Evolutionary conservation across 306 rosid genomes (phyloP).

Genomic region (Trifolium subterraneum): DNA sequence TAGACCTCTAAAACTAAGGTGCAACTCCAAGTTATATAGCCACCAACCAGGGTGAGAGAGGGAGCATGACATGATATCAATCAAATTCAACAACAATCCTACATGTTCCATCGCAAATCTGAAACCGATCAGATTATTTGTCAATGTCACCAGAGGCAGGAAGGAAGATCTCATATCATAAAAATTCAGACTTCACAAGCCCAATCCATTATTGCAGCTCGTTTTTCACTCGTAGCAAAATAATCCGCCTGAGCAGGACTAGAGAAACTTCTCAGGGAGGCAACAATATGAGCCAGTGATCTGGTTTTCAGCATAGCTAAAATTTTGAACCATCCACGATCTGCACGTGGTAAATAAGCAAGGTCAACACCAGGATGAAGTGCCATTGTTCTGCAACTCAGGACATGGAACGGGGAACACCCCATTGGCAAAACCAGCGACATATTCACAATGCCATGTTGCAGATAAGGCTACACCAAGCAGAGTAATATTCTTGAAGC

Average conservation of each 20-base stretch:
- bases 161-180: slow-evolving; percentile 3
- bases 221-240: slow-evolving; percentile 1
- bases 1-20: slow-evolving; percentile 32
- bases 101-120: slow-evolving; percentile 33
- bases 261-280: slow-evolving; percentile 23
- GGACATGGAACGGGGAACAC: slow-evolving; percentile 84
- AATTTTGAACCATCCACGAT: slow-evolving; percentile 20
- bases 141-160: slow-evolving; percentile 24
- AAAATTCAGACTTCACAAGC: slow-evolving; percentile 28
- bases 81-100: slow-evolving; percentile 29
- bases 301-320: neutral
- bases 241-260: slow-evolving; percentile 32
- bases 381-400: slow-evolving; percentile 54
- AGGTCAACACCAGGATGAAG: slow-evolving; percentile 56
- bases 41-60: slow-evolving; percentile 4
- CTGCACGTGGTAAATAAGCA: slow-evolving; percentile 27
- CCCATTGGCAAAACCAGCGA: slow-evolving; percentile 67
- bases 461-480: slow-evolving; percentile 58
- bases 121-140: slow-evolving; percentile 19
- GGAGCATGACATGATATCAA: slow-evolving; percentile 31
- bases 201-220: slow-evolving; percentile 34
- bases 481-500: slow-evolving; percentile 74
- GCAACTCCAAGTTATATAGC: slow-evolving; percentile 33
- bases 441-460: slow-evolving; percentile 77
- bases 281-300: slow-evolving; percentile 2